Evolutionary conservation across 1,284 basidiomycete genomes (phyloP), one percentile per base, ranked within the genome.

Genomic region (Albatrellus sp.): DNA sequence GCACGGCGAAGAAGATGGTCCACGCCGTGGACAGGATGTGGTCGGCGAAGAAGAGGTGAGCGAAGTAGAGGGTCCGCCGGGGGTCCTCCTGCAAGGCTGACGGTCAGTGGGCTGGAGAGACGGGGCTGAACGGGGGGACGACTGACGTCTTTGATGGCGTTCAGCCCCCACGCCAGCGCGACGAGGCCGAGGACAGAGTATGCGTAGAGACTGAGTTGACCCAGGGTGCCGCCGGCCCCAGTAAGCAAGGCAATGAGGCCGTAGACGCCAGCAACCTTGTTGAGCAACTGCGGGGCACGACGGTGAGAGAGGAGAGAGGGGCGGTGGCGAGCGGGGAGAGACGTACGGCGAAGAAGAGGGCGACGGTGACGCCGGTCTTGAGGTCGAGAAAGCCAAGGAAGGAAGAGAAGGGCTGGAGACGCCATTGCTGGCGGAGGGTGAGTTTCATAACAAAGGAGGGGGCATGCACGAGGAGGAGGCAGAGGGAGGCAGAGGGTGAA

Each of bases 261-360:
- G 60, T 97, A 99, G 13, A 98, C 77, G 46, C 94, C 94, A 12
- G 94, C 94, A 44, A 93, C 93, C 67, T 99, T 99, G 75, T 99
- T 98, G 54, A 99, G 75, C 43, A 96, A 70, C 89, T 91, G 53
- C 17, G 42, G 16, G 17, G 30, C 52, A 30, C 48, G n/a, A n/a
- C n/a, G n/a, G n/a, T n/a, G 7, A 24, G 4, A 24, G 24, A 7
- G 7, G 24, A 4, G 24, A 24, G 24, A 24, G 24, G 3, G 24
- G 24, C 4, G 24, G 7, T 24, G 24, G 7, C 7, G 24, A 7
- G 24, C 7, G 24, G 24, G 7, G 37, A 44, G 42, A 49, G 14
- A 48, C 46, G 45, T 51, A 93, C 86, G 19, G 85, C 88, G 54
- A 96, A 94, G 44, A 93, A 72, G 13, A 93, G 70, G 48, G 85